phyloP scores from a whole-genome alignment of 805 yeast genomes.

The Metschnikowia gruessii region DNA sequence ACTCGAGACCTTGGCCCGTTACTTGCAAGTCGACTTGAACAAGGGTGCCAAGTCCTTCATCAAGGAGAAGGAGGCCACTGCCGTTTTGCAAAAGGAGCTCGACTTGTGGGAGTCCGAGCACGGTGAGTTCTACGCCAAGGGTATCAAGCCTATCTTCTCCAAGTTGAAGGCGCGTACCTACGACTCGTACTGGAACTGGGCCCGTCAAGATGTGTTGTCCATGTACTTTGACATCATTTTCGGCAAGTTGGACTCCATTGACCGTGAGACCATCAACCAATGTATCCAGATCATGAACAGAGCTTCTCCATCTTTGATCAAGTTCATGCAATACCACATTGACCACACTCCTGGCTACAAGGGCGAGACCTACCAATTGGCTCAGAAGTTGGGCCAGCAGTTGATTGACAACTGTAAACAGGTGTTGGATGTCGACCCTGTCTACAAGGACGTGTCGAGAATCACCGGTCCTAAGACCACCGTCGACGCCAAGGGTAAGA shows the following conservation, averaged over 20 bases:
- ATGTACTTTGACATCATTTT: slow-evolving; percentile 95
- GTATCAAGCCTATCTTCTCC: slow-evolving; percentile 87
- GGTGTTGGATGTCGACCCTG: slow-evolving; percentile 77
- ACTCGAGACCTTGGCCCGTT: slow-evolving; percentile 90
- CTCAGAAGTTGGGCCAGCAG: slow-evolving; percentile 86
- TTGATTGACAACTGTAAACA: slow-evolving; percentile 94
- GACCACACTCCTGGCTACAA: slow-evolving; percentile 77
- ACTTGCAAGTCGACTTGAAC: slow-evolving; percentile 87
- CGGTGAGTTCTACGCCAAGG: slow-evolving; percentile 92
- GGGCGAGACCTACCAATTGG: slow-evolving; percentile 91
- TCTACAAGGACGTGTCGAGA: slow-evolving; percentile 88
- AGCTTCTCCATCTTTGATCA: slow-evolving; percentile 87
- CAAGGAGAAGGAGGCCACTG: slow-evolving; percentile 80
- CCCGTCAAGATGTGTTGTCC: slow-evolving; percentile 91
- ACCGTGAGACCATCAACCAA: slow-evolving; percentile 93
- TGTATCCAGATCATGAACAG: slow-evolving; percentile 98
- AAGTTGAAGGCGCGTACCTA: slow-evolving; percentile 91
- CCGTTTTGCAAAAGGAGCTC: slow-evolving; percentile 79
- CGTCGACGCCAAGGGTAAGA: slow-evolving; percentile 84
- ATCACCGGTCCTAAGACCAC: slow-evolving; percentile 95
- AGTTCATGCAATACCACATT: slow-evolving; percentile 91
- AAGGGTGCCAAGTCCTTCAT: slow-evolving; percentile 84
- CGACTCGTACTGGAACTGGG: slow-evolving; percentile 99
- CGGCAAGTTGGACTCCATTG: slow-evolving; percentile 86
- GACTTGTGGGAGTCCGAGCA: slow-evolving; percentile 81